Evolutionary conservation across 163 green algal genomes (phyloP), one percentile per base, ranked within the genome.

Genomic region (Scenedesmus sp.): DNA sequence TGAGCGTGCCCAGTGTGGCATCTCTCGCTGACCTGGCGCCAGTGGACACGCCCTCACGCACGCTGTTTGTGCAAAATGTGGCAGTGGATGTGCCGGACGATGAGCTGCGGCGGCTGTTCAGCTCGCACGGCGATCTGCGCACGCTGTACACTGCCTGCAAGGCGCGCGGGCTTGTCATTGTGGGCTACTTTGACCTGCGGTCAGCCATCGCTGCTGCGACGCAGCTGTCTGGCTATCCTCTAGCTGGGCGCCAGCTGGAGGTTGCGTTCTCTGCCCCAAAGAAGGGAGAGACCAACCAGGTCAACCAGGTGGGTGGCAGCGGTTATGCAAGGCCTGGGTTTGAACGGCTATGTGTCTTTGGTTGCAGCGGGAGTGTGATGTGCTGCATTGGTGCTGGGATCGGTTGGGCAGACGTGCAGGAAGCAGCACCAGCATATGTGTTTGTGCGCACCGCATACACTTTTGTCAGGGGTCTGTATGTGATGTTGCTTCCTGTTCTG

Each of bases 181-280:
- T 99, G 4, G 95, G 94, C 13, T 99, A 98, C 94, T 98, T 96
- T 90, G 98, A 99, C 95, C 94, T 98, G 55, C 94, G 97, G 5
- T 95, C 95, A 1, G 97, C 98, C 10, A 92, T 93, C 34, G 84
- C 94, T 57, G 98, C 98, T 1, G 94, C 70, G 54, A 73, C 74
- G 74, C 57, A 59, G 23, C 79, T 92, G 62, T 34, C 54, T 3
- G 90, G 91, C 87, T 93, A 16, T 4, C 34, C 76, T 4, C 52
- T 89, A 8, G 66, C 20, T 66, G 82, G 93, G 9, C 79, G 92
- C 7, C 82, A 91, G 18, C 92, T 98, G 57, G 94, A 97, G 67
- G 95, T 98, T 15, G 93, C 97, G 52, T 98, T 95, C 89, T 95
- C 92, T 34, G 95, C 96, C 77, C 95, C 96, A 2, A 97, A 70